These are phyloP conservation scores for Dillenia suffruticosa DNA, from an alignment of 164 flowering plant genomes.

Conservation along the genomic window DNA sequence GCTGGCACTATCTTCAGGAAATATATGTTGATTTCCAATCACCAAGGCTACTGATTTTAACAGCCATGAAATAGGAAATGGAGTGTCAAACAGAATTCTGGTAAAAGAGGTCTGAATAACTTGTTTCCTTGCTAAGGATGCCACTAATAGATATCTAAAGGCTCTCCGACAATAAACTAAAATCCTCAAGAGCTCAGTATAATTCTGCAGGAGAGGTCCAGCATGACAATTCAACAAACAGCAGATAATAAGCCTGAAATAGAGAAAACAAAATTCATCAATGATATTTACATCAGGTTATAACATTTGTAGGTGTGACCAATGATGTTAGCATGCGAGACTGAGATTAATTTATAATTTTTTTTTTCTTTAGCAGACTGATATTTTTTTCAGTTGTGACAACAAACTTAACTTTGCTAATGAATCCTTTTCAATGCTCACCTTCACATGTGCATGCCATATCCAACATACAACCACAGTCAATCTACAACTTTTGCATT, in stretches of 20 bases:
- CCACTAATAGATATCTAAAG: slow-evolving; percentile 44
- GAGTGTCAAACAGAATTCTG: slow-evolving; percentile 25
- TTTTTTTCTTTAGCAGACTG: no score
- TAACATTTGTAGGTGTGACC: no score
- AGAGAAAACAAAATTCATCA: slow-evolving; percentile 4
- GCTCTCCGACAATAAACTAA: slow-evolving; percentile 69
- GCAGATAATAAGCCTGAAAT: slow-evolving; percentile 57
- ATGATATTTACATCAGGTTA: not conserved
- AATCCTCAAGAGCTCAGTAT: slow-evolving; percentile 41
- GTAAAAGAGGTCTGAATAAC: slow-evolving; percentile 22
- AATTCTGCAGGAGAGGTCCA: slow-evolving; percentile 5
- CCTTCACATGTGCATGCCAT: no score
- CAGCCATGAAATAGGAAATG: slow-evolving; percentile 55
- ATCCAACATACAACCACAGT: no score
- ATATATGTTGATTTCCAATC: slow-evolving; percentile 24
- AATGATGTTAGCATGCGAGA: no score
- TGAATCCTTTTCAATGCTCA: no score
- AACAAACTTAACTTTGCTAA: no score
- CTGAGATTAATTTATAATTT: no score
- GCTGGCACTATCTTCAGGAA: slow-evolving; percentile 24
- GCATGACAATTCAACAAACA: slow-evolving; percentile 29
- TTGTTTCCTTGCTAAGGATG: slow-evolving; percentile 39
- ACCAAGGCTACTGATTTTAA: slow-evolving; percentile 48
- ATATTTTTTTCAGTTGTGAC: no score
- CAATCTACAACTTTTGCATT: no score